These are phyloP conservation scores for Magnolia officinalis DNA, from an alignment of 164 flowering plant genomes.

Conservation along the genomic window DNA sequence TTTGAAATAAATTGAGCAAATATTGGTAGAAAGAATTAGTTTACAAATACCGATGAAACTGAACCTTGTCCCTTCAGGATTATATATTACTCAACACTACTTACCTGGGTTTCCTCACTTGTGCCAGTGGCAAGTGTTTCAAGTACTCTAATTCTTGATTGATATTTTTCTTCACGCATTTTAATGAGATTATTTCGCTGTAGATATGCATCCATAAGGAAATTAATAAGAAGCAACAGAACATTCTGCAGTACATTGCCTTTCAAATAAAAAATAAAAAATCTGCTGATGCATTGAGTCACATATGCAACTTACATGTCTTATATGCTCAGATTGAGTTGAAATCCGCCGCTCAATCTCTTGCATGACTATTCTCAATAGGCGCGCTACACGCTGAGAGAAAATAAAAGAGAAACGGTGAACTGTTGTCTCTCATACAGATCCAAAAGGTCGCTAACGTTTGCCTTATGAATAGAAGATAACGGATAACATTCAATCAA, in stretches of 20 bases:
- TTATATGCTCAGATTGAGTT: constrained; percentile 62
- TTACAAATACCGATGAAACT: neutral
- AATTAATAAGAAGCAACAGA: constrained; percentile 4
- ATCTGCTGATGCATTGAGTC: neutral
- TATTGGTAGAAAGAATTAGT: neutral
- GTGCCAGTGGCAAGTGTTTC: constrained; percentile 83
- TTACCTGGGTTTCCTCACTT: constrained; percentile 79
- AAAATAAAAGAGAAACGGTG: neutral
- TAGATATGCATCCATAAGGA: constrained; percentile 19
- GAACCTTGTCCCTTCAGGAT: neutral
- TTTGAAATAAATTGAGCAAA: constrained; percentile 3
- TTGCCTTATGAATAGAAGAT: neutral
- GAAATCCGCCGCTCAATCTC: constrained; percentile 72
- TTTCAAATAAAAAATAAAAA: too few species aligned
- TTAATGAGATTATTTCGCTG: constrained; percentile 77
- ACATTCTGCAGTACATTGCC: neutral
- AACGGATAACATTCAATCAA: neutral
- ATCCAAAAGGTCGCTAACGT: neutral
- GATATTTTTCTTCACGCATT: constrained; percentile 76
- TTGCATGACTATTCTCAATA: constrained; percentile 62
- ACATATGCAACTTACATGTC: constrained; percentile 42
- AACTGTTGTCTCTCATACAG: neutral
- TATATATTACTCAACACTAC: neutral
- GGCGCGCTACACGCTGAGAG: constrained; percentile 54
- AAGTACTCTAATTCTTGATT: constrained; percentile 57